phyloP scores from a whole-genome alignment of 257 asterid genomes.

The Fraxinus americana region DNA sequence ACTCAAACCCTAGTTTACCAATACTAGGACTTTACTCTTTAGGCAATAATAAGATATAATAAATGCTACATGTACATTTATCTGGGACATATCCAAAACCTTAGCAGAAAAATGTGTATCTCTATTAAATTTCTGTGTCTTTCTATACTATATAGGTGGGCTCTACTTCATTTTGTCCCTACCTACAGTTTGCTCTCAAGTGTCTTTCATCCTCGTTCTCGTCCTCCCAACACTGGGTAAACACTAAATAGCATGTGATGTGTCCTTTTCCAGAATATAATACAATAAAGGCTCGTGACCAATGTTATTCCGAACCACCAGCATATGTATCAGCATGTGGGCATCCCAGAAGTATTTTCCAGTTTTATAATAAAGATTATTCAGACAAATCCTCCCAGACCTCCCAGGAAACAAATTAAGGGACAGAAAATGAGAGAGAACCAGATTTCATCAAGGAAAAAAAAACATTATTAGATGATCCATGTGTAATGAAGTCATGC shows the following conservation, averaged over 20 bases:
- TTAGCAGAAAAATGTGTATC: neutral
- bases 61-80: neutral
- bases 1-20: neutral
- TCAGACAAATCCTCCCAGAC: neutral
- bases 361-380: neutral
- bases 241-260: neutral
- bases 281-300: neutral
- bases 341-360: neutral
- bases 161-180: neutral
- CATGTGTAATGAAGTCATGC: slow-evolving; percentile 5
- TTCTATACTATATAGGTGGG: neutral
- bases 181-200: neutral
- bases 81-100: neutral
- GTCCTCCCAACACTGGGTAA: neutral
- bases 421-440: neutral
- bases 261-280: neutral
- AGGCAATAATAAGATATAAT: neutral
- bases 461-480: neutral
- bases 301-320: neutral
- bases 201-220: neutral
- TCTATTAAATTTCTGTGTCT: neutral
- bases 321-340: neutral
- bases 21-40: neutral
- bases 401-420: neutral
- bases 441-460: neutral